Evolutionary conservation across 441 rosid genomes (phyloP).

Genomic region (Aquilaria agallochum): DNA sequence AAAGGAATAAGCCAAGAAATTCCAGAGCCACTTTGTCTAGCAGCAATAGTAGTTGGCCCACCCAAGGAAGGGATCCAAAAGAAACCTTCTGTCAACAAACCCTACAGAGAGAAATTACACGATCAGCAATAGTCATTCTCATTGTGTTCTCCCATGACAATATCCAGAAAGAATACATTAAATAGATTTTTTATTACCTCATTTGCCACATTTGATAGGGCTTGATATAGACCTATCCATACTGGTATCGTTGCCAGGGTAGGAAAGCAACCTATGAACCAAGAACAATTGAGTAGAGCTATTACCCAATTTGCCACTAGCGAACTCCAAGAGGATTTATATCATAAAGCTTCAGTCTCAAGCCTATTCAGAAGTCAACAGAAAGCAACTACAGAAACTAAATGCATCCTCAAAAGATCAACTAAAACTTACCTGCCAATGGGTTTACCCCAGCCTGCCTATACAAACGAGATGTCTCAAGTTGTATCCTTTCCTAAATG

Average conservation of each 20-base stretch:
- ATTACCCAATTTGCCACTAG: too few species aligned
- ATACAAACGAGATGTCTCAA: conserved; percentile 87
- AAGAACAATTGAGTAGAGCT: background rate
- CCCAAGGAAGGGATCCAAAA: conserved; percentile 96
- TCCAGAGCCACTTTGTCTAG: conserved; percentile 96
- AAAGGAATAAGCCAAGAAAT: conserved; percentile 94
- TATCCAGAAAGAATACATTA: conserved; percentile 5
- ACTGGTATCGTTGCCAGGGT: conserved; percentile 95
- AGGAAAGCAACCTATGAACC: conserved; percentile 72
- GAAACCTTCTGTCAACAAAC: conserved; percentile 90
- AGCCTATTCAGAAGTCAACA: conserved; percentile 1
- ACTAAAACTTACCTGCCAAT: conserved; percentile 62
- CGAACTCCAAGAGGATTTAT: conserved; percentile 4
- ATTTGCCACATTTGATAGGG: conserved; percentile 96
- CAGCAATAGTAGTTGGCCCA: conserved; percentile 95
- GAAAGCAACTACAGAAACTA: background rate
- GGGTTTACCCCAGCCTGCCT: conserved; percentile 98
- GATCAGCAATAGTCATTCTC: conserved; percentile 13
- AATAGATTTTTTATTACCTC: conserved; percentile 49
- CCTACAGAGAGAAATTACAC: conserved; percentile 39
- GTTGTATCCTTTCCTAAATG: conserved; percentile 83
- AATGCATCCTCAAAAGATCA: conserved; percentile 7
- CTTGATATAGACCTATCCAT: conserved; percentile 98
- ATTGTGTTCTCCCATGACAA: background rate
- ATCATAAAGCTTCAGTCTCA: too few species aligned